phyloP scores from a whole-genome alignment of 208 protist genomes.

The Trypanosoma avium region DNA sequence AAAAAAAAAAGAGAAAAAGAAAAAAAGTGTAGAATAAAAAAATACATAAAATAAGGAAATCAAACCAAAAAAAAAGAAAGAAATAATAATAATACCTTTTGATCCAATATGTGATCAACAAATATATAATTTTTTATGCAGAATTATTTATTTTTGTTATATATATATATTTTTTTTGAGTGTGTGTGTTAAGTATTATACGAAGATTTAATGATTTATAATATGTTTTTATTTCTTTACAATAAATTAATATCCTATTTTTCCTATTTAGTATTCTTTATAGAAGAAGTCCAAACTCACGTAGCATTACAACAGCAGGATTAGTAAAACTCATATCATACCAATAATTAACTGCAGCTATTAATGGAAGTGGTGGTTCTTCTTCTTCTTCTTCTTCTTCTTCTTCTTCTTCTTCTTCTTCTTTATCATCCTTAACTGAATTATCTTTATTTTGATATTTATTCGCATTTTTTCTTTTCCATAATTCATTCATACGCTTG shows the following conservation, averaged over 20 bases:
- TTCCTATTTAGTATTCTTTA: no score
- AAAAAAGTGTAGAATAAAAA: no score
- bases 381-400: neutral
- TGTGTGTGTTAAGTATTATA: no score
- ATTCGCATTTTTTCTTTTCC: neutral
- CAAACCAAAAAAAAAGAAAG: no score
- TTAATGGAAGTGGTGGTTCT: constrained; percentile 54
- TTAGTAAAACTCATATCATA: constrained; percentile 91
- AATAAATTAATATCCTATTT: neutral
- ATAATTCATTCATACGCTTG: constrained; percentile 15
- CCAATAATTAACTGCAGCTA: constrained; percentile 93
- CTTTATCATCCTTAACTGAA: neutral
- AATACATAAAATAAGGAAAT: no score
- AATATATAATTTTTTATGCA: no score
- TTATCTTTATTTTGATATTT: neutral
- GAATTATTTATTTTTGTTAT: no score
- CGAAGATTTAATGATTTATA: neutral
- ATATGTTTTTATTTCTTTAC: neutral
- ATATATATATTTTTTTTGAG: no score
- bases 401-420: neutral
- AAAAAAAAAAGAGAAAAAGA: no score
- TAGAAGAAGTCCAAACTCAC: constrained; percentile 80
- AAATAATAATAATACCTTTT: no score
- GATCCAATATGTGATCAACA: no score
- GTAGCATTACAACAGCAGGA: constrained; percentile 75